These are phyloP conservation scores for Chamaecyparis obtusa DNA, from an alignment of 75 land plant genomes.

Conservation along the genomic window DNA sequence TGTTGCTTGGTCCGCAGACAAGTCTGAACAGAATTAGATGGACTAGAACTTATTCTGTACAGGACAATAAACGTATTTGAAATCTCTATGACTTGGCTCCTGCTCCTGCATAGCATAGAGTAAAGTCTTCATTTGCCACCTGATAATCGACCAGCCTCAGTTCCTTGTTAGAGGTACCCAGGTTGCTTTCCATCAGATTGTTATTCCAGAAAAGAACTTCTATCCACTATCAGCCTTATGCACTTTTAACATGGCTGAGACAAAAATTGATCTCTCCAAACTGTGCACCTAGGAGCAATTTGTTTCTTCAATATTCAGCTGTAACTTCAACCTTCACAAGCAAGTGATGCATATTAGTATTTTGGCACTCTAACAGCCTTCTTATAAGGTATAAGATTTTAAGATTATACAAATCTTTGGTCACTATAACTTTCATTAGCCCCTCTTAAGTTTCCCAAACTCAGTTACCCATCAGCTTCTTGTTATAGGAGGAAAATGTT, in stretches of 20 bases:
- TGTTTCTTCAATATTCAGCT: not conserved
- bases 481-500: not conserved
- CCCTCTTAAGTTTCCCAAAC: not conserved
- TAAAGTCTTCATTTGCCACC: no score
- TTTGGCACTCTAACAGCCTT: not conserved
- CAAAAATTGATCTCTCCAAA: not conserved
- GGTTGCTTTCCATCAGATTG: not conserved
- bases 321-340: not conserved
- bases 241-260: not conserved
- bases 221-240: not conserved
- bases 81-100: no score
- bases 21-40: no score
- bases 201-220: not conserved
- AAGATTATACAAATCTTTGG: not conserved
- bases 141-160: not conserved
- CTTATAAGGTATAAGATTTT: not conserved
- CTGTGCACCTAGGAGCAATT: not conserved
- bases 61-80: no score
- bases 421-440: not conserved
- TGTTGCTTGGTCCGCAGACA: no score
- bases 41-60: no score
- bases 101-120: no score
- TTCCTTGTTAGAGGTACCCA: not conserved
- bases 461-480: not conserved
- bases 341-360: not conserved